Evolutionary conservation across 2,329 filamentous ascomycete species (phyloP).

Genomic region (Phaeosphaeriaceae sp.): DNA sequence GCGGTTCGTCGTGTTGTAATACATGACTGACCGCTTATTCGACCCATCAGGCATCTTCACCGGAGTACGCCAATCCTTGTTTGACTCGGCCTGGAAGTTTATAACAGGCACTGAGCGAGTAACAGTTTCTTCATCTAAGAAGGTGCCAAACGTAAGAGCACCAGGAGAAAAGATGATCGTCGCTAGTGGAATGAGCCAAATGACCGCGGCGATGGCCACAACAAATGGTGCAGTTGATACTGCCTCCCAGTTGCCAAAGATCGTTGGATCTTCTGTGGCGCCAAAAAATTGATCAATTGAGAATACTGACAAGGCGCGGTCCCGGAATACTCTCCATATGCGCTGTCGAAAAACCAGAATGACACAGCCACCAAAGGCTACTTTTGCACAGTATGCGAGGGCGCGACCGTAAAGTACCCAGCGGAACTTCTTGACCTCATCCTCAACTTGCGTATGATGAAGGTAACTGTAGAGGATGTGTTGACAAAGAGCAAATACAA

Average conservation of each 20-base stretch:
- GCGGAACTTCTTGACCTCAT: slow-evolving; percentile 38
- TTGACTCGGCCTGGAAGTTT: slow-evolving; percentile 42
- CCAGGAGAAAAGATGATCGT: slow-evolving; percentile 49
- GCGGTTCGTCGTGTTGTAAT: slow-evolving; percentile 44
- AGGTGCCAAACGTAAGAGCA: slow-evolving; percentile 46
- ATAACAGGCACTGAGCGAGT: slow-evolving; percentile 27
- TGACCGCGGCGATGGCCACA: slow-evolving; percentile 34
- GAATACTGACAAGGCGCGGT: slow-evolving; percentile 39
- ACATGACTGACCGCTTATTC: slow-evolving; percentile 38
- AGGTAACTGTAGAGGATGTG: slow-evolving; percentile 42
- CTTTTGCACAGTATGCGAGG: slow-evolving; percentile 44
- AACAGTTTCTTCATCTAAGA: slow-evolving; percentile 12
- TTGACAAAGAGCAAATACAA: slow-evolving; percentile 39
- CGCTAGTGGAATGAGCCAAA: slow-evolving; percentile 46
- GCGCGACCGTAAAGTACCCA: slow-evolving; percentile 44
- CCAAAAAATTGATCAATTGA: slow-evolving; percentile 46
- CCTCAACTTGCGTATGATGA: slow-evolving; percentile 31
- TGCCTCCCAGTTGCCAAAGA: slow-evolving; percentile 43
- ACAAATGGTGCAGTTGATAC: slow-evolving; percentile 36
- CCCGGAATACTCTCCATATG: slow-evolving; percentile 44
- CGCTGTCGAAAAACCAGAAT: slow-evolving; percentile 44
- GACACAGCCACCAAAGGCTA: slow-evolving; percentile 42
- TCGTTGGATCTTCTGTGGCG: slow-evolving; percentile 41
- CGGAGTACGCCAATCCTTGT: slow-evolving; percentile 39
- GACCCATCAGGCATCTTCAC: slow-evolving; percentile 28